Evolutionary conservation across 306 rosid species (phyloP), one percentile per base, ranked within the genome.

Genomic region (Geum urbanum): DNA sequence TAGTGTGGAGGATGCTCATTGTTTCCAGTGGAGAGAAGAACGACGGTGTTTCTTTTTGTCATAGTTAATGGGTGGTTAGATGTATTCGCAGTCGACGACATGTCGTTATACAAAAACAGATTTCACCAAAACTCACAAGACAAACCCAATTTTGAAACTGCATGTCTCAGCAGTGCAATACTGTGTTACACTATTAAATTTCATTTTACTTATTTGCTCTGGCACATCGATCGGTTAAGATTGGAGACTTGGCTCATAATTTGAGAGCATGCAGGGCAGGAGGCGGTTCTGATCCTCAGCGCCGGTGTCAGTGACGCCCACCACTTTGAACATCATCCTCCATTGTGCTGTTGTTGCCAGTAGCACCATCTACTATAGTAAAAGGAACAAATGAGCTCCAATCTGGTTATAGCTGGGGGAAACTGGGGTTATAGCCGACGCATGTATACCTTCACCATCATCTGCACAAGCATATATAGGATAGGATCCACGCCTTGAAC

Each of bases 401-500:
- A n/a, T 51, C 52, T 15, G 12, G 66, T 67, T 37, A 37, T 20
- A 45, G 76, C 47, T 14, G 32, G 0, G 4, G 50, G 47, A 60
- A 49, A 74, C 44, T 37, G 51, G 32, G 32, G 63, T 32, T 5
- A n/a, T 40, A 11, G 27, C 20, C 45, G 64, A 62, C 66, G 65
- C 77, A 66, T 27, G 32, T 27, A 27, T 80, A 92, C 98, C 92
- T 79, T 88, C 96, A 24, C 67, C 70, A 50, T 78, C 96, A 67
- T 77, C 96, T 51, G 87, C 68, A 19, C 87, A 88, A 75, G 98
- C 86, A 83, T 27, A 27, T 27, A 27, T 27, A 27, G 32, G 32
- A 27, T 90, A 92, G 49, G 98, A 80, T 46, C 96, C 88, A 62
- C 91, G 98, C 81, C 92, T 87, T 54, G 92, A 81, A 27, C 90